Evolutionary conservation across 2,329 filamentous ascomycete species (phyloP).

Genomic region (Blumeriella jaapii): DNA sequence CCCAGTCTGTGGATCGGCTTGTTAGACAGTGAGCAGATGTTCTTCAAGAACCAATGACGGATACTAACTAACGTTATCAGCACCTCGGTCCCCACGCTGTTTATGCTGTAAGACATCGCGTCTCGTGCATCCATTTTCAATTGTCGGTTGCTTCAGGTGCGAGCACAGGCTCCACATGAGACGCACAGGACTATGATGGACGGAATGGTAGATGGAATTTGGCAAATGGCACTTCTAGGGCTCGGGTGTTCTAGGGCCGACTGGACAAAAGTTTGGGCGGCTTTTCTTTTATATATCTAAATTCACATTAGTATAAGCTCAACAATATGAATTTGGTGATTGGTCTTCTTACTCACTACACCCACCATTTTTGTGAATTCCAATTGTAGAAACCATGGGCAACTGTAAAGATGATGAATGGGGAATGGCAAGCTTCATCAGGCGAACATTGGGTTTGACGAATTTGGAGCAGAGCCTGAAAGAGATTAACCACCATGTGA

Average conservation of each 20-base stretch:
- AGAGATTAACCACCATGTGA: no score
- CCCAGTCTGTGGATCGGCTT: slow-evolving; percentile 36
- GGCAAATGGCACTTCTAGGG: no score
- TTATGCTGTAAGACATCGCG: neutral
- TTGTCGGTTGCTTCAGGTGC: no score
- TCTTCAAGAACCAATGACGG: neutral
- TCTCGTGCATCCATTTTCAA: no score
- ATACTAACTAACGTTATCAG: neutral
- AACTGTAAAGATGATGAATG: no score
- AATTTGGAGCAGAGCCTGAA: no score
- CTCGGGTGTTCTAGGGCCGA: no score
- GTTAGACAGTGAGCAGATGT: slow-evolving; percentile 14
- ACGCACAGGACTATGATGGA: no score
- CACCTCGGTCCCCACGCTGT: neutral
- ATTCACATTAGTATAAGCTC: neutral
- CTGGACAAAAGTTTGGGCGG: slow-evolving; percentile 7
- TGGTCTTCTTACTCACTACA: neutral
- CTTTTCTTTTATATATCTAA: neutral
- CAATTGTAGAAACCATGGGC: neutral
- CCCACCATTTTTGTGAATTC: neutral
- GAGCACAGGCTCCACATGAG: no score
- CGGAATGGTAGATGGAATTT: no score
- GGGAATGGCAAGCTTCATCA: no score
- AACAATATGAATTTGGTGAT: slow-evolving; percentile 1
- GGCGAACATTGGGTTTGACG: no score